Base-by-base conservation (phyloP, 768 basidiomycete species). In the Russula compacta region DNA sequence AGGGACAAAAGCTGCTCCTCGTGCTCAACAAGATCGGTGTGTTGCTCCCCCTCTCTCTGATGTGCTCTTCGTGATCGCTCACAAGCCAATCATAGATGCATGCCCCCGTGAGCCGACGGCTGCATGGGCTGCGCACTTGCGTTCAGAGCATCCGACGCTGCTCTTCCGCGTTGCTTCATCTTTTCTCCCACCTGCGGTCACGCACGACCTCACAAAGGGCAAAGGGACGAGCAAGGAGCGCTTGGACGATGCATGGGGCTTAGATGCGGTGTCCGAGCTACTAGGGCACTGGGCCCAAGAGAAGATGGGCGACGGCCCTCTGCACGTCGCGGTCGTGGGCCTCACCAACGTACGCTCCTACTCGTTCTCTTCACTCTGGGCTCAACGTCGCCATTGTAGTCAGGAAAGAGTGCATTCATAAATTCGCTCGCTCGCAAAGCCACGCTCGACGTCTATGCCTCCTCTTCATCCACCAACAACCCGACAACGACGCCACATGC, bases 11-110 rank as follows among this genome's bases (percentile, higher is more conserved):
- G 71, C 73, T 87, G 12, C 66, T 86, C 19, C 72, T 93, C n/a
- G 76, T 95, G 17, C 71, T 97, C 56, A 95, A 88, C 72, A 97
- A 97, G 77, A 86, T 87, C 65, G 93, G 93, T 91, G 67, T 59
- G 86, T 77, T 53, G 11, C 8, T 1, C 15, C 3, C 57, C 21
- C 39, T 38, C 56, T 36, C 29, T 14, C 29, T 24, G 44, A 19
- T 51, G 40, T 12, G 33, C 55, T 19, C 19, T 32, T 32, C 65
- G 54, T 58, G 44, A 17, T 39, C 33, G 48, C 54, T 55, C 51
- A 52, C 49, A 14, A 19, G 38, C 14, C 56, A 44, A 17, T 8
- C n/a, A 33, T 55, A 95, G 94, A 95, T 71, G 77, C 82, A 19
- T 86, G 87, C 60, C 91, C 93, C 17, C 80, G 84, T 42, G 94